phyloP scores from a whole-genome alignment of 805 yeast species.

The Candida nanaspora region DNA sequence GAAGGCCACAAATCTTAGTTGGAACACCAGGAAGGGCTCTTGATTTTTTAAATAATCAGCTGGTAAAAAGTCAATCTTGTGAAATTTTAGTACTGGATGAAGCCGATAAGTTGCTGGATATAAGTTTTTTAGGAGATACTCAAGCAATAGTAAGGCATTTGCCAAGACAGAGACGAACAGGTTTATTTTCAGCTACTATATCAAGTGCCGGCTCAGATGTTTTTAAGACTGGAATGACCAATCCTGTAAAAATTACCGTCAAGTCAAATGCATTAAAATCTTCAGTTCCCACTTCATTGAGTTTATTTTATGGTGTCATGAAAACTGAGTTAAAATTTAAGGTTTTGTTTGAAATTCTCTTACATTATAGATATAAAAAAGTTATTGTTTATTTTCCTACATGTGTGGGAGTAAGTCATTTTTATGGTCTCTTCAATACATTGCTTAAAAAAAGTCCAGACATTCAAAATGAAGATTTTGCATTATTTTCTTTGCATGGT shows the following conservation, averaged over 20 bases:
- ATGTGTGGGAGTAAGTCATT: constrained; percentile 74
- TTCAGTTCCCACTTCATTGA: constrained; percentile 57
- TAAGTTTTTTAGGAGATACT: constrained; percentile 65
- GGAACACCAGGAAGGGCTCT: constrained; percentile 90
- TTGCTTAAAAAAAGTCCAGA: constrained; percentile 25
- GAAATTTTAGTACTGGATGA: constrained; percentile 83
- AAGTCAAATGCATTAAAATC: constrained; percentile 36
- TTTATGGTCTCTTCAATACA: constrained; percentile 48
- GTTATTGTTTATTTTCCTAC: constrained; percentile 92
- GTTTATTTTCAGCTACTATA: constrained; percentile 90
- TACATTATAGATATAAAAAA: constrained; percentile 56
- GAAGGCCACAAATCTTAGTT: constrained; percentile 66
- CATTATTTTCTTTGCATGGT: constrained; percentile 79
- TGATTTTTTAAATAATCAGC: constrained; percentile 59
- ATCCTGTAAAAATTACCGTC: constrained; percentile 85
- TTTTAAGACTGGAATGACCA: constrained; percentile 83
- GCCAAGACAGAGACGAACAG: constrained; percentile 91
- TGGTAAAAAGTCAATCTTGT: constrained; percentile 54
- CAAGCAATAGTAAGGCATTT: constrained; percentile 57
- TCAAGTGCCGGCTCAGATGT: constrained; percentile 73
- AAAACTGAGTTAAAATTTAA: constrained; percentile 58
- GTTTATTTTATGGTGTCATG: constrained; percentile 52
- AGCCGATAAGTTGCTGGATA: constrained; percentile 83
- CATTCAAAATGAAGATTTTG: constrained; percentile 10
- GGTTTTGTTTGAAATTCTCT: constrained; percentile 44